Conservation (phyloP, 345 rosid species). For the Abelmoschus esculentus region DNA sequence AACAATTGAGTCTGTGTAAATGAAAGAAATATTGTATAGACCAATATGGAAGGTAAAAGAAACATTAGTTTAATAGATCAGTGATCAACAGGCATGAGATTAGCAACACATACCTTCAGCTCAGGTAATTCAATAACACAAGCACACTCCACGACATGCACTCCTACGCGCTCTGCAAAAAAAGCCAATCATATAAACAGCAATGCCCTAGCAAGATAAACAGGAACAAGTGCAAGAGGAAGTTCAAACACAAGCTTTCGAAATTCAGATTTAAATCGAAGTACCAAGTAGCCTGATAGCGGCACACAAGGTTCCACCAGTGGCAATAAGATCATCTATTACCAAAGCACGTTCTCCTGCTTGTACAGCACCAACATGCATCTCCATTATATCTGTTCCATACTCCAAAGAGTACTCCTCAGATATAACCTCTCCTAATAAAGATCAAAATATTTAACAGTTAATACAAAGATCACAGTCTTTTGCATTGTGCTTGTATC, state of each 20-base stretch:
- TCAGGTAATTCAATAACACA: conserved; percentile 85
- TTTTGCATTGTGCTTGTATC: too few species aligned
- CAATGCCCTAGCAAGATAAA: conserved; percentile 1
- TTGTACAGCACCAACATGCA: conserved; percentile 98
- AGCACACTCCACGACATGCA: conserved; percentile 81
- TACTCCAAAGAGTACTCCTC: conserved; percentile 95
- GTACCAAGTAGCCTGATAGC: conserved; percentile 92
- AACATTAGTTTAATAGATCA: background rate
- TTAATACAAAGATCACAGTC: background rate
- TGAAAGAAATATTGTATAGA: background rate
- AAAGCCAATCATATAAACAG: conserved; percentile 12
- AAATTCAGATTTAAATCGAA: background rate
- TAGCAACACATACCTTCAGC: conserved; percentile 44
- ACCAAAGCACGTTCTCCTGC: conserved; percentile 82
- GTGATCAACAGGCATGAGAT: background rate
- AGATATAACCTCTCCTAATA: conserved; percentile 73
- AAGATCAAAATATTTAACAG: conserved; percentile 6
- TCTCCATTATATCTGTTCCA: conserved; percentile 90
- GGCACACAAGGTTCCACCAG: conserved; percentile 93
- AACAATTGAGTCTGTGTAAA: background rate
- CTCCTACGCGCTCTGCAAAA: conserved; percentile 86
- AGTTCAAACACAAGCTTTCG: background rate
- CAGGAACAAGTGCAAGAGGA: background rate
- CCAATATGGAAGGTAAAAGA: background rate
- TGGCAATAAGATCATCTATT: conserved; percentile 91